Conservation (phyloP, 169 alveolate genomes). For the Plasmodium blacklocki region DNA sequence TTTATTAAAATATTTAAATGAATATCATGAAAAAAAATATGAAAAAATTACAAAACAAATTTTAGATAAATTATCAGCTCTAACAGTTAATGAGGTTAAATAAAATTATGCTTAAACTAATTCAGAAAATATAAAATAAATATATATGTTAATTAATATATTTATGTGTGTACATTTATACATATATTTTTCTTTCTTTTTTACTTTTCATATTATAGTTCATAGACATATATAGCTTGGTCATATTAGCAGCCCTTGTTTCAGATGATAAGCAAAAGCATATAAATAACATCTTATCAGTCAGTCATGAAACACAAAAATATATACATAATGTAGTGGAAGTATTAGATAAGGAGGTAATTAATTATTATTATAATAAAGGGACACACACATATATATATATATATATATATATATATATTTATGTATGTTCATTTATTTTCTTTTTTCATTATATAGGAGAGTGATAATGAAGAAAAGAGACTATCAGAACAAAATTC, state of each 20-base stretch:
- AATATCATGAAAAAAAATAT: constrained; percentile 67
- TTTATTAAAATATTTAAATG: constrained; percentile 57
- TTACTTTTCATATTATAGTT: constrained; percentile 23
- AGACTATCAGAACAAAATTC: constrained; percentile 17
- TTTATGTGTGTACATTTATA: constrained; percentile 1
- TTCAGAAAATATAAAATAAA: background rate
- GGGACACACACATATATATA: background rate
- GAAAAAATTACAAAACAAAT: constrained; percentile 51
- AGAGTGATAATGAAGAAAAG: constrained; percentile 32
- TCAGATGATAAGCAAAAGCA: constrained; percentile 74
- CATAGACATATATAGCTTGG: constrained; percentile 67
- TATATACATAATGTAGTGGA: constrained; percentile 69
- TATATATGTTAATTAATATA: background rate
- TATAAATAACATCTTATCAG: constrained; percentile 59
- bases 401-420: background rate
- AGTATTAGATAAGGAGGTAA: constrained; percentile 61
- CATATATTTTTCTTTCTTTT: background rate
- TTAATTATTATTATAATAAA: background rate
- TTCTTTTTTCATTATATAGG: constrained; percentile 16
- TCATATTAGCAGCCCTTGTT: constrained; percentile 70
- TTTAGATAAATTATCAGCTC: constrained; percentile 7
- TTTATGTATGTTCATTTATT: background rate
- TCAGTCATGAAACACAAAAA: constrained; percentile 75
- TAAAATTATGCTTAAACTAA: background rate
- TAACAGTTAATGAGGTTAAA: constrained; percentile 45